Conservation (phyloP, 2,329 filamentous ascomycete genomes). For the Raffaelea albimanens region DNA sequence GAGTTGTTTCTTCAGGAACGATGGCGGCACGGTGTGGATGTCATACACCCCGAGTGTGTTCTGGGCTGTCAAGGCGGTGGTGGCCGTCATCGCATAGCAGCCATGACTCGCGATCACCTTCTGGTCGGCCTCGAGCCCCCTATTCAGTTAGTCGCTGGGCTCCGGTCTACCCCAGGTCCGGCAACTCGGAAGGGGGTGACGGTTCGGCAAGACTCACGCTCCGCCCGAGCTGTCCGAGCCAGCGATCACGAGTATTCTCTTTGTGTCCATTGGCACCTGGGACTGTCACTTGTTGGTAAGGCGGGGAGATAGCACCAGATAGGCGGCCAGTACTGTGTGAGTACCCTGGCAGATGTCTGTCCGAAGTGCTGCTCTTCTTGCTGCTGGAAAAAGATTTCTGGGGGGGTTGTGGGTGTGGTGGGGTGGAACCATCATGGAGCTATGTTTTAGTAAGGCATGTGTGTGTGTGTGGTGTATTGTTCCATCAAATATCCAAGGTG, state of each 20-base stretch:
- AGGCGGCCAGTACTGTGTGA: too few relatives aligned
- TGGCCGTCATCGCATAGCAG: slow-evolving; percentile 93
- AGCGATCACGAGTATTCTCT: slow-evolving; percentile 67
- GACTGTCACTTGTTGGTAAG: too few relatives aligned
- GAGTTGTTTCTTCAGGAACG: slow-evolving; percentile 77
- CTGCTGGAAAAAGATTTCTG: too few relatives aligned
- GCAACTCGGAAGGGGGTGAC: background rate
- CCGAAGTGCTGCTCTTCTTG: too few relatives aligned
- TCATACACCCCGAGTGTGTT: slow-evolving; percentile 79
- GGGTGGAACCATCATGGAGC: background rate
- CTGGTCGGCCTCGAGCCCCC: slow-evolving; percentile 90
- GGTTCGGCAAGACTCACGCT: slow-evolving; percentile 45
- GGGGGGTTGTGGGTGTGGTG: too few relatives aligned
- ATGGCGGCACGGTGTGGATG: slow-evolving; percentile 69
- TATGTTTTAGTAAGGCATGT: too few relatives aligned
- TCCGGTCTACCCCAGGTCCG: background rate
- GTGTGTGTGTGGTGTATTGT: too few relatives aligned
- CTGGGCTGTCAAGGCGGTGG: slow-evolving; percentile 90
- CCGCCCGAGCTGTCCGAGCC: slow-evolving; percentile 88
- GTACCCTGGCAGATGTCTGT: too few relatives aligned
- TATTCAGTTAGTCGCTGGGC: slow-evolving; percentile 24
- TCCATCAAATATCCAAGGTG: too few relatives aligned
- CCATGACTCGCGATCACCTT: slow-evolving; percentile 88
- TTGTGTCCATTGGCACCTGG: slow-evolving; percentile 14
- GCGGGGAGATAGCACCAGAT: too few relatives aligned